These are phyloP conservation scores for Trametes elegans DNA, from an alignment of 768 basidiomycete genomes.

Conservation along the genomic window DNA sequence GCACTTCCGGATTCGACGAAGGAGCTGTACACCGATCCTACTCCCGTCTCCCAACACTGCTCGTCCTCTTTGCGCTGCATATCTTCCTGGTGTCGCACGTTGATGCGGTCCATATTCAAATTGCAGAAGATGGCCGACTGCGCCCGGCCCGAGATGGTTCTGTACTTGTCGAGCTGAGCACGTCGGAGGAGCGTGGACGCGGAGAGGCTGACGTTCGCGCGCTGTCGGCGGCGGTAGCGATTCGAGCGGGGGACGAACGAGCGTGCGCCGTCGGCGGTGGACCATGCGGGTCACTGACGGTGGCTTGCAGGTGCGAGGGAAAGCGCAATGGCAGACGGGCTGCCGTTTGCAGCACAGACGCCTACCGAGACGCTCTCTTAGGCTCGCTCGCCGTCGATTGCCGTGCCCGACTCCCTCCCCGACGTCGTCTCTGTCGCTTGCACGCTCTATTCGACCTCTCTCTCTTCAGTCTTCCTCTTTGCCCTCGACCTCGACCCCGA, in stretches of 20 bases:
- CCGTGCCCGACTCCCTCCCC: slow-evolving; percentile 9
- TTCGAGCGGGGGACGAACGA: background rate
- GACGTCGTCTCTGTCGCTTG: slow-evolving; percentile 4
- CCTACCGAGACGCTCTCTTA: slow-evolving; percentile 15
- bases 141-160: no score
- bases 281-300: slow-evolving; percentile 16
- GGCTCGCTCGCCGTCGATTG: slow-evolving; percentile 5
- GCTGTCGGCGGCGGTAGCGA: slow-evolving; percentile 5
- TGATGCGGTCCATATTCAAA: background rate
- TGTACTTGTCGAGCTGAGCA: no score
- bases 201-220: background rate
- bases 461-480: background rate
- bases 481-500: background rate
- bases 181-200: background rate
- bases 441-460: background rate
- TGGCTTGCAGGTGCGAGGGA: slow-evolving; percentile 9
- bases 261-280: background rate
- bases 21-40: no score
- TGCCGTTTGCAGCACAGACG: slow-evolving; percentile 5
- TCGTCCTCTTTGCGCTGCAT: no score
- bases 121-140: background rate
- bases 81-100: no score
- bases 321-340: slow-evolving; percentile 1
- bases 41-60: no score
- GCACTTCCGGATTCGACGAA: no score